These are phyloP conservation scores for Herpetospermum pedunculosum DNA, from an alignment of 306 rosid species.

Conservation along the genomic window DNA sequence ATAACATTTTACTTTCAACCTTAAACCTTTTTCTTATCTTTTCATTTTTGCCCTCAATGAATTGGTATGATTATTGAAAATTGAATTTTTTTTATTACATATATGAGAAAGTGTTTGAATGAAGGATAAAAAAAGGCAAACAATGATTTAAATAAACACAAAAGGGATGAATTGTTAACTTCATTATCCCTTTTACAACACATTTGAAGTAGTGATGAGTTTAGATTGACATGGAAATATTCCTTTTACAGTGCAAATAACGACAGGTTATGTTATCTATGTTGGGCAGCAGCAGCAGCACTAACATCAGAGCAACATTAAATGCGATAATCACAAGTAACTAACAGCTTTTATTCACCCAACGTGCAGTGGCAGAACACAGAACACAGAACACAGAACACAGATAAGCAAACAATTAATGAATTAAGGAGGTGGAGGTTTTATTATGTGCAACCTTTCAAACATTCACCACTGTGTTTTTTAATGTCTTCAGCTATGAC, in stretches of 20 bases:
- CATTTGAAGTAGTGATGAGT: neutral
- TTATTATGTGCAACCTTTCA: neutral
- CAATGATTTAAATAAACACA: too few relatives aligned
- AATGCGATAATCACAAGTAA: conserved; percentile 2
- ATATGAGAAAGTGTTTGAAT: too few relatives aligned
- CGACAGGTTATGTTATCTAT: neutral
- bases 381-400: too few relatives aligned
- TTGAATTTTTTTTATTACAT: too few relatives aligned
- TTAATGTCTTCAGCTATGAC: neutral
- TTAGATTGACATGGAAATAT: neutral
- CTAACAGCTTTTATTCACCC: neutral
- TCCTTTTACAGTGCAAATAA: neutral
- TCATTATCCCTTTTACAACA: neutral
- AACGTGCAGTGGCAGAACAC: neutral
- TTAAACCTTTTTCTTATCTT: too few relatives aligned
- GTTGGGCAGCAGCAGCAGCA: too few relatives aligned
- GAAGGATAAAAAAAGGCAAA: too few relatives aligned
- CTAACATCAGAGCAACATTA: neutral
- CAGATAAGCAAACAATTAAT: neutral
- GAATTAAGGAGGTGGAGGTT: neutral
- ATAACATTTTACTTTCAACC: too few relatives aligned
- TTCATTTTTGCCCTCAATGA: too few relatives aligned
- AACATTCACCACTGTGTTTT: neutral
- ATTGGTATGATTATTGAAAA: too few relatives aligned
- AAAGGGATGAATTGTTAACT: too few relatives aligned